Evolutionary conservation across 768 basidiomycete species (phyloP), one percentile per base, ranked within the genome.

Genomic region (Mycena alexandri): DNA sequence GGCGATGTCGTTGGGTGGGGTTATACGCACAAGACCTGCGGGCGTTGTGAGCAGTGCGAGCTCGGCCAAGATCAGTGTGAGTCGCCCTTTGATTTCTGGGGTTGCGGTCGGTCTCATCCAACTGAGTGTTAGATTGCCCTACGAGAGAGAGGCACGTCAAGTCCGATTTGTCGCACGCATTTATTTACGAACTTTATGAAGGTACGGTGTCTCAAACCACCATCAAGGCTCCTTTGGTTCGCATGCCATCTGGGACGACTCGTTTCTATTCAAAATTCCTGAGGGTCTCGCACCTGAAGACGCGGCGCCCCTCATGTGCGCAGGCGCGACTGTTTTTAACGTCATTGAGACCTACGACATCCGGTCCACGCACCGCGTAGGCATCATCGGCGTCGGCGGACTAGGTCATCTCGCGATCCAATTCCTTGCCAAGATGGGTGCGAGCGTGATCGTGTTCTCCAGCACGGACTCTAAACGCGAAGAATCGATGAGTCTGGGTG

Each of bases 381-480:
- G 78, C 1, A 57, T 81, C 2, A 62, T 80, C 12, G 81, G 78
- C 0, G 14, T 82, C 33, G 81, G 80, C 5, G 80, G 80, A 13
- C 76, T 81, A n/a, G 80, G 80, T 12, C 80, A 81, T 48, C 77
- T 81, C 44, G 79, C 78, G 10, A 77, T 81, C 43, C 80, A 81
- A 60, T 81, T 81, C 58, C 78, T 79, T 3, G 66, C 77, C 42
- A 81, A 79, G 69, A 82, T 81, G 78, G 80, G 80, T 9, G 82
- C 80, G 25, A 78, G 79, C 11, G 80, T 80, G 7, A 75, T 81
- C 52, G 80, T 77, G 9, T 76, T 82, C 36, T 81, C 80, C 7
- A 56, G 75, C 36, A 75, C 80, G 1, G 75, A 79, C 5, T 53
- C 42, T 25, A 82, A 81, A 59, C 75, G 41, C 42, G 72, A 76